Conservation (phyloP, 768 basidiomycete species). For the Leccinum olivaceopallidum region DNA sequence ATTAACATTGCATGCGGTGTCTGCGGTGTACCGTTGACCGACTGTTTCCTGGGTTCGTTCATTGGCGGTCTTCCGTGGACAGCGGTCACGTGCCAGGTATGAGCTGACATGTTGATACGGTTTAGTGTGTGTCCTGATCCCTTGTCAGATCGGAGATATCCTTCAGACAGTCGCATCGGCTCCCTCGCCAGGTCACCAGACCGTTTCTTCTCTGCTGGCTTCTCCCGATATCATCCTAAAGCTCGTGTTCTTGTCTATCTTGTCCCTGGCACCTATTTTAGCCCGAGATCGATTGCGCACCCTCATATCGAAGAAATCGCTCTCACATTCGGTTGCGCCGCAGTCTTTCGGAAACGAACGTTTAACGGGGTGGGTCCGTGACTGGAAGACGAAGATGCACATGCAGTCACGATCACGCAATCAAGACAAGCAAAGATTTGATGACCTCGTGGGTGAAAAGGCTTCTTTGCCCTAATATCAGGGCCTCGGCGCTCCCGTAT, state of each 20-base stretch:
- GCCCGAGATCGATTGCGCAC: constrained; percentile 65
- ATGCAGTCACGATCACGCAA: constrained; percentile 51
- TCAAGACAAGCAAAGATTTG: constrained; percentile 47
- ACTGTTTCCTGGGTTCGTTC: constrained; percentile 80
- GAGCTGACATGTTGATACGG: constrained; percentile 25
- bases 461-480: constrained; percentile 24
- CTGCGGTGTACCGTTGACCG: constrained; percentile 71
- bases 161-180: constrained; percentile 79
- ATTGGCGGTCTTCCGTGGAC: constrained; percentile 89
- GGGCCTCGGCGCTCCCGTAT: constrained; percentile 16
- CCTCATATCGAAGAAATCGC: constrained; percentile 45
- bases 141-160: constrained; percentile 75
- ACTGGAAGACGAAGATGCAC: constrained; percentile 64
- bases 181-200: constrained; percentile 68
- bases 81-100: constrained; percentile 85
- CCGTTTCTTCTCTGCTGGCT: constrained; percentile 81
- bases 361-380: constrained; percentile 57
- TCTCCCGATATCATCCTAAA: constrained; percentile 84
- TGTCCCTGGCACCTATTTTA: constrained; percentile 87
- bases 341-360: constrained; percentile 36
- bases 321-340: constrained; percentile 22
- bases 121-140: constrained; percentile 16
- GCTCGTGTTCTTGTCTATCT: constrained; percentile 75
- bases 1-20: constrained; percentile 97
- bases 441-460: constrained; percentile 59